phyloP scores from a whole-genome alignment of 495 filamentous ascomycete species.

The Sabuloglossum arenarium region DNA sequence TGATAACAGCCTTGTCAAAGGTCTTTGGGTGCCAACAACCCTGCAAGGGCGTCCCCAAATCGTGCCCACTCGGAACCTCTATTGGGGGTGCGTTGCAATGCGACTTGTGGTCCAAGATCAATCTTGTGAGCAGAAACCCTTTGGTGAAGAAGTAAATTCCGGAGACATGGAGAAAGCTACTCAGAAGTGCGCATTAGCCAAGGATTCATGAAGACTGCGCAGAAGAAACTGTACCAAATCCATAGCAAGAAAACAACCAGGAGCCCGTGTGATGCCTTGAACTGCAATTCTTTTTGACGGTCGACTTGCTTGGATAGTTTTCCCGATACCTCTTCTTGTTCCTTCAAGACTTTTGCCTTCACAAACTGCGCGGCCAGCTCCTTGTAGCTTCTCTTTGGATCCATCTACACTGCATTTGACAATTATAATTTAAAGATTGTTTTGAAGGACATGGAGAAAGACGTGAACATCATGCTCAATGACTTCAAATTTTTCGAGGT shows the following conservation, averaged over 20 bases:
- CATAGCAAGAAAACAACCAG: conserved; percentile 27
- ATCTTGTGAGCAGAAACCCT: conserved; percentile 86
- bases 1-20: conserved; percentile 76
- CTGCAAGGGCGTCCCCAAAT: conserved; percentile 28
- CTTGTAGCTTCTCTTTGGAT: conserved; percentile 1
- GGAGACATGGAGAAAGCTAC: conserved; percentile 47
- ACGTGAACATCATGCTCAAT: neutral
- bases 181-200: conserved; percentile 5
- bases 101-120: conserved; percentile 81
- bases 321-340: conserved; percentile 17
- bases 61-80: conserved; percentile 18
- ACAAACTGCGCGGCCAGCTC: conserved; percentile 16
- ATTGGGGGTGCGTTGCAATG: conserved; percentile 53
- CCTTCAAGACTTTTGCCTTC: conserved; percentile 21
- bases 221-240: conserved; percentile 17
- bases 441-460: neutral
- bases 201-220: neutral
- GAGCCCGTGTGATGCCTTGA: conserved; percentile 32
- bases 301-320: conserved; percentile 10
- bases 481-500: neutral
- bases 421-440: neutral
- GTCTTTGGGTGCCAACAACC: conserved; percentile 93
- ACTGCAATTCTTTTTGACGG: conserved; percentile 22
- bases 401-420: neutral
- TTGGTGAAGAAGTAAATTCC: conserved; percentile 87